Evolutionary conservation across 1,284 basidiomycete species (phyloP), one percentile per base, ranked within the genome.

Genomic region (Cryptococcus sp.): DNA sequence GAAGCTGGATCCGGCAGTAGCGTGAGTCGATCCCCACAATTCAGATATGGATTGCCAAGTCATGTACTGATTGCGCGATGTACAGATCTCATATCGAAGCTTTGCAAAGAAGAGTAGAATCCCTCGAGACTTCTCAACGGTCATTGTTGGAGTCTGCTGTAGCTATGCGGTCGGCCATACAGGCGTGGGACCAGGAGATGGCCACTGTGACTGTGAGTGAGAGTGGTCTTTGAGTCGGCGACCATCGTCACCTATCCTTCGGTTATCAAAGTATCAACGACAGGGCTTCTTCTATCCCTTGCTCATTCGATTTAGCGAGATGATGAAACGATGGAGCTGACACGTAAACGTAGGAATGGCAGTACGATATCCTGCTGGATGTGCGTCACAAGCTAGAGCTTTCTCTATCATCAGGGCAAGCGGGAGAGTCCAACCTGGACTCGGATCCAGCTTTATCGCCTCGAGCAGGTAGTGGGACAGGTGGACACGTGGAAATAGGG

Each of bases 111-210:
- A 50, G 67, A 40, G 53, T 71, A 0, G 65, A 63, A 29, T 54
- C 54, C 25, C 58, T 71, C 2, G 67, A 71, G 46, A 50, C 45
- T 15, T 58, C 58, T n/a, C 69, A 69, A 46, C 48, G 54, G 7
- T 37, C 52, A 17, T 50, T 69, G 48, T 46, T 69, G 2, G 65
- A 71, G 43, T 54, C 58, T n/a, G 69, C 67, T 8, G 17, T 46
- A 13, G 45, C 40, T 10, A 54, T 71, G 34, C 46, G 67, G 34
- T 57, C 51, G 11, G 59, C 59, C 17, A 61, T 71, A 7, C 58
- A 61, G 41, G 34, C 57, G 23, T 70, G 68, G 68, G 62, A 66
- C 48, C 50, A 61, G 37, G 63, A 68, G 34, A 65, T 68, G 61
- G 46, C 52, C n/a, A 43, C 49, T 13, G 45, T 60, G 19, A 58